Conservation (phyloP, 768 basidiomycete genomes). For the Russula brevipes region DNA sequence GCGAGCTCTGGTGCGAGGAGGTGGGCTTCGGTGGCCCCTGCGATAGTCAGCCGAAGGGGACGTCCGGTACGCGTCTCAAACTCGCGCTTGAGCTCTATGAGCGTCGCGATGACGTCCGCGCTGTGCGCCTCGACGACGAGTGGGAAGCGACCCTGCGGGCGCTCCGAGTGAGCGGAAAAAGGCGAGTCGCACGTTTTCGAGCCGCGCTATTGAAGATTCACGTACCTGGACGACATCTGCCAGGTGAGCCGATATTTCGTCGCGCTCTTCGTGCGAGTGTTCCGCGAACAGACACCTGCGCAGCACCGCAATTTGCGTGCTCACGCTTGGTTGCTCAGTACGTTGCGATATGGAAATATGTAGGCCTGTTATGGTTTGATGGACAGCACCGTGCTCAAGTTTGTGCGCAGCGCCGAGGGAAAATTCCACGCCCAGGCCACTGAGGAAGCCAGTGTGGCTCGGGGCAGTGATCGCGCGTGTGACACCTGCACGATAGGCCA, state of each 20-base stretch:
- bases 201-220: slow-evolving; percentile 40
- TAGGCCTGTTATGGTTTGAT: slow-evolving; percentile 42
- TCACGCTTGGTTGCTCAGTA: slow-evolving; percentile 35
- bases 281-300: slow-evolving; percentile 53
- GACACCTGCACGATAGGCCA: no score
- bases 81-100: slow-evolving; percentile 50
- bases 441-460: no score
- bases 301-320: slow-evolving; percentile 71
- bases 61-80: slow-evolving; percentile 45
- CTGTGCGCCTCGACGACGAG: slow-evolving; percentile 70
- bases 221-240: slow-evolving; percentile 34
- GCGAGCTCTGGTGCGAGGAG: not conserved
- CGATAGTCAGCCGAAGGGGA: slow-evolving; percentile 52
- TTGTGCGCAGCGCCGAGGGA: no score
- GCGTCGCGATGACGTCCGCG: slow-evolving; percentile 76
- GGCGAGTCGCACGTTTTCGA: no score
- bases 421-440: no score
- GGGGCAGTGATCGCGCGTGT: no score
- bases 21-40: slow-evolving; percentile 60
- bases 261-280: slow-evolving; percentile 30
- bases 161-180: no score
- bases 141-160: slow-evolving; percentile 40
- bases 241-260: slow-evolving; percentile 31
- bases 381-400: slow-evolving; percentile 28
- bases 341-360: slow-evolving; percentile 35